These are phyloP conservation scores for Bathelium albidoporum DNA, from an alignment of 495 filamentous ascomycete species.

Conservation along the genomic window DNA sequence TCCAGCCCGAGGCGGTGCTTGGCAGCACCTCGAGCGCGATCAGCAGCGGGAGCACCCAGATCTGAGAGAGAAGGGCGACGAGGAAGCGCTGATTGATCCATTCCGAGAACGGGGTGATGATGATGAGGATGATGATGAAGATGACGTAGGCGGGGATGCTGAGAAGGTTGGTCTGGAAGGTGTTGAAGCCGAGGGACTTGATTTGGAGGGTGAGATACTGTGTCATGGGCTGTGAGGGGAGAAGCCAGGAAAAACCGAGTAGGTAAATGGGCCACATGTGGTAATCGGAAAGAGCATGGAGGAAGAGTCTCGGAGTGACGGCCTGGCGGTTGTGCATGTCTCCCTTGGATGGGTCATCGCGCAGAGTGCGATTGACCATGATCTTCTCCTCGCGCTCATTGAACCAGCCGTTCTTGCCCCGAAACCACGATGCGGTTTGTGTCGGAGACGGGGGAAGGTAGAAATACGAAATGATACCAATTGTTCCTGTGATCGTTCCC, in stretches of 20 bases:
- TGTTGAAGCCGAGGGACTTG: slow-evolving; percentile 33
- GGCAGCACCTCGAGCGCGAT: slow-evolving; percentile 40
- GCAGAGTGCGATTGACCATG: slow-evolving; percentile 52
- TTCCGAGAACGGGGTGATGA: slow-evolving; percentile 50
- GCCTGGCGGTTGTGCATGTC: slow-evolving; percentile 53
- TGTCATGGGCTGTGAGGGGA: slow-evolving; percentile 35
- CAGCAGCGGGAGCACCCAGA: slow-evolving; percentile 50
- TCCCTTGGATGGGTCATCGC: slow-evolving; percentile 56
- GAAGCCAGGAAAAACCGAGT: slow-evolving; percentile 23
- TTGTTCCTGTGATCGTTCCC: slow-evolving; percentile 41
- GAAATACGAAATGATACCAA: slow-evolving; percentile 44
- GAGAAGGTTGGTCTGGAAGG: slow-evolving; percentile 23
- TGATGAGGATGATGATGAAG: slow-evolving; percentile 39
- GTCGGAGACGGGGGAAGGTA: slow-evolving; percentile 43
- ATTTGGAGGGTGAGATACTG: slow-evolving; percentile 36
- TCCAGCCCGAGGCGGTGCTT: slow-evolving; percentile 18
- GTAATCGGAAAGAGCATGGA: slow-evolving; percentile 42
- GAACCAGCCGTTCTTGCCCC: slow-evolving; percentile 52
- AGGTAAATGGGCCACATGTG: slow-evolving; percentile 33
- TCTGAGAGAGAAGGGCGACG: slow-evolving; percentile 38
- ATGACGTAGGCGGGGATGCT: slow-evolving; percentile 26
- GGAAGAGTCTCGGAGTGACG: slow-evolving; percentile 38
- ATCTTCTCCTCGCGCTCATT: slow-evolving; percentile 49
- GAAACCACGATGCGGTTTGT: slow-evolving; percentile 48
- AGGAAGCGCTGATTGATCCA: slow-evolving; percentile 46